Evolutionary conservation across 352 stramenopile genomes (phyloP), one percentile per base, ranked within the genome.

Genomic region (Blastocystis sp.): DNA sequence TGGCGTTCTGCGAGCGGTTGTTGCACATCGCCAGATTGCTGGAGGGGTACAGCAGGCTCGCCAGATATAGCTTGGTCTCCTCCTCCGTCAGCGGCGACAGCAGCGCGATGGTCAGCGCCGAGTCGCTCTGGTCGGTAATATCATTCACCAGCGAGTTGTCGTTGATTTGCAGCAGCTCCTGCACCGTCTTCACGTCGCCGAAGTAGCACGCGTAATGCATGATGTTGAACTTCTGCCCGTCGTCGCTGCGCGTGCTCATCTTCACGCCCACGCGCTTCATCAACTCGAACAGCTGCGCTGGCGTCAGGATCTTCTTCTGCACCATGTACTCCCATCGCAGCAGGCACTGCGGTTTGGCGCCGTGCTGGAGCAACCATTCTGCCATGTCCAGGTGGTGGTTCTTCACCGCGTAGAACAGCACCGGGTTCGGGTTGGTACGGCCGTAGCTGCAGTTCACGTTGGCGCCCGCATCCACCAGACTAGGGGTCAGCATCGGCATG

Each of bases 321-420:
- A 88, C 53, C 64, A 88, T 45, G 48, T 69, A 79, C 21, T 76
- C 40, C 78, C 78, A 88, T 11, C 78, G 78, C 7, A 88, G 67
- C 28, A 88, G n/a, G 43, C 64, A 76, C n/a, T 88, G 61, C 10
- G 78, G 61, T 21, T 53, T 21, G 2, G 78, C 78, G 10, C 62
- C 62, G 19, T 88, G 41, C 56, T 70, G n/a, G n/a, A 84, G 53
- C 11, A 84, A 19, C 34, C 56, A 84, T 10, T 56, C 28, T 11
- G 74, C 74, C 74, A 67, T n/a, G 3, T 66, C 74, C 60, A 67
- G 23, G 17, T 84, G 53, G 0, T 62, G 7, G 7, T 66, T 23
- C 23, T 69, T 67, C 7, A 84, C 17, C 53, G 69, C 5, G 48
- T 84, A 67, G 41, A 43, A 84, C 11, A 84, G 40, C 3, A 69